A percentile compares a stretch with the other conserved stretches of the same genome.
Evolutionary conservation across 169 alveolate species (phyloP).

Genomic region (Eimeria nieschulzi): DNA sequence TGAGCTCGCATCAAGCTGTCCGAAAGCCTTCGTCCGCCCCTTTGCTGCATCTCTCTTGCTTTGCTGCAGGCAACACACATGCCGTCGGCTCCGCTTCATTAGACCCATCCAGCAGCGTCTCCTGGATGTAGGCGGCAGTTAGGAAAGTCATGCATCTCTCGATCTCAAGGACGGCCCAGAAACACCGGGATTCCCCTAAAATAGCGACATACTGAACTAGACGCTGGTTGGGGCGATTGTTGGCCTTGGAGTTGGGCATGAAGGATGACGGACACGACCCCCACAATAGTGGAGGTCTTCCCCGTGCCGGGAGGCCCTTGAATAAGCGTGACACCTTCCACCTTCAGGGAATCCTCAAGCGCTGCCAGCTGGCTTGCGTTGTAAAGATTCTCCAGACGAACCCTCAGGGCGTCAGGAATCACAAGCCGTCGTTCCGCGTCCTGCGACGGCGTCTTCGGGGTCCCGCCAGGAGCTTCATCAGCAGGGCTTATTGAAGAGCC

Average conservation of each 20-base stretch:
- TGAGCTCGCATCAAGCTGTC: background rate
- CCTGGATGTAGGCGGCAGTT: no score
- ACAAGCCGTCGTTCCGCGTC: constrained; percentile 39
- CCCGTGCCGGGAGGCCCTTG: constrained; percentile 85
- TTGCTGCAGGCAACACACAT: constrained; percentile 1
- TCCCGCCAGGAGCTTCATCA: background rate
- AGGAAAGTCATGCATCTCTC: no score
- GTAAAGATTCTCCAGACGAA: constrained; percentile 45
- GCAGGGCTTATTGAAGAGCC: background rate
- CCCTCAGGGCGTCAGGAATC: constrained; percentile 65
- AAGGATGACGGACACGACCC: constrained; percentile 77
- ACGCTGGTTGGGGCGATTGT: background rate
- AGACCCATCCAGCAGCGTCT: no score
- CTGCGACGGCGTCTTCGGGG: background rate
- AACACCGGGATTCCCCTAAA: no score
- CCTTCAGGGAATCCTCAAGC: constrained; percentile 75
- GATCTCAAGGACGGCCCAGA: no score
- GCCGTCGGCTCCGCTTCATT: background rate
- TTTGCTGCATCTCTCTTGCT: background rate
- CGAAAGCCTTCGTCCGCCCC: background rate
- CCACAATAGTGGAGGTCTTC: constrained; percentile 81
- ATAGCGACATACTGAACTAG: background rate
- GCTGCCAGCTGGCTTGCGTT: constrained; percentile 79
- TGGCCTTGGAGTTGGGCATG: constrained; percentile 74
- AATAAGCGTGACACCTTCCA: constrained; percentile 79